These are phyloP conservation scores for Alternaria infectoria DNA, from an alignment of 2,329 filamentous ascomycete species.

Conservation along the genomic window DNA sequence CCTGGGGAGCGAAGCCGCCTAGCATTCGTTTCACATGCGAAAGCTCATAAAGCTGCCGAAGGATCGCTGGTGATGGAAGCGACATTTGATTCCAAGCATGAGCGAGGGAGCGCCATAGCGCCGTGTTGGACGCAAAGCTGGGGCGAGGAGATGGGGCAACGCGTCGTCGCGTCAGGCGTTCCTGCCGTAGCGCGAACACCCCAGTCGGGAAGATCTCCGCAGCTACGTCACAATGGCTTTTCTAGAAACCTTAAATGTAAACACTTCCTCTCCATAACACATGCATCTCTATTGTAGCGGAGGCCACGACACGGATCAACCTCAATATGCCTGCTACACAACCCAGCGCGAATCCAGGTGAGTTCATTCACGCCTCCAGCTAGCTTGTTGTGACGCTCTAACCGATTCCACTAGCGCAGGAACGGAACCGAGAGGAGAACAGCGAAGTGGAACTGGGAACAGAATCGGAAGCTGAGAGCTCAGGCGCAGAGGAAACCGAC, in stretches of 20 bases:
- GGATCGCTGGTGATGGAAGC: not conserved
- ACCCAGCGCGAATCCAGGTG: not conserved
- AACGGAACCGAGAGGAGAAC: not conserved
- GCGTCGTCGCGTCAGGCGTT: not conserved
- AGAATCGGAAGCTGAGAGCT: not conserved
- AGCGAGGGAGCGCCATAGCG: not conserved
- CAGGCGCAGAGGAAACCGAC: not conserved
- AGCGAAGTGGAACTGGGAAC: not conserved
- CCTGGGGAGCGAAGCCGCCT: not conserved
- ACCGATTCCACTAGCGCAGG: not conserved
- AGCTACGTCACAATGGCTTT: not conserved
- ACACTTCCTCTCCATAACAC: not conserved
- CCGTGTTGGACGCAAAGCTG: not conserved
- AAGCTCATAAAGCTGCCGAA: not conserved
- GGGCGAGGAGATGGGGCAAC: not conserved
- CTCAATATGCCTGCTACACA: not conserved
- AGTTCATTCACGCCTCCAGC: not conserved
- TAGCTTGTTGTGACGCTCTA: not conserved
- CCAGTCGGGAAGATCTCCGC: not conserved
- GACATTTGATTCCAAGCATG: not conserved
- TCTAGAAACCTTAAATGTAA: not conserved
- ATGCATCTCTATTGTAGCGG: not conserved
- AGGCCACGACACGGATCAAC: not conserved
- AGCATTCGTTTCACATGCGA: not conserved
- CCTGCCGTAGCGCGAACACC: not conserved